These are phyloP conservation scores for Clitocybe nebularis DNA, from an alignment of 1,284 basidiomycete genomes.

Conservation along the genomic window DNA sequence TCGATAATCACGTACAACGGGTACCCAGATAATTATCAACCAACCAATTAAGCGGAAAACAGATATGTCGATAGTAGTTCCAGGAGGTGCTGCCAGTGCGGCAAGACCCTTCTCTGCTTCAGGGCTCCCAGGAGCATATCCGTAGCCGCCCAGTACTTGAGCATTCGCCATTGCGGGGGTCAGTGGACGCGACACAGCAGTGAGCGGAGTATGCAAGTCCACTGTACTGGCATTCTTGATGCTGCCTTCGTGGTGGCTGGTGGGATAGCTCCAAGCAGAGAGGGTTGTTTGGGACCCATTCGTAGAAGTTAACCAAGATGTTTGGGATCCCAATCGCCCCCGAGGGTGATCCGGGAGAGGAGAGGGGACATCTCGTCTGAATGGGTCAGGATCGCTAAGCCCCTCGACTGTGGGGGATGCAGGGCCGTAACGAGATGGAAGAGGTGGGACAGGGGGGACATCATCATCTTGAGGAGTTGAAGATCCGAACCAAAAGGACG, in stretches of 20 bases:
- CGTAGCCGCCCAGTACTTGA: conserved; percentile 62
- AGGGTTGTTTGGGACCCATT: conserved; percentile 52
- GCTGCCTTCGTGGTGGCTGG: conserved; percentile 32
- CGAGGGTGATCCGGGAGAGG: conserved; percentile 35
- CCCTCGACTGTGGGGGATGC: conserved; percentile 37
- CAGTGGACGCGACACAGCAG: conserved; percentile 37
- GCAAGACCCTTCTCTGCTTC: conserved; percentile 50
- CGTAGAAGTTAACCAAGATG: conserved; percentile 66
- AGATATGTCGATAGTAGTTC: conserved; percentile 50
- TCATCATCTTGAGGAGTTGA: conserved; percentile 37
- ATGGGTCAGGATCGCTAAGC: conserved; percentile 55
- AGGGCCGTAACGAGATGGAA: conserved; percentile 54
- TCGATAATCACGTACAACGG: conserved; percentile 63
- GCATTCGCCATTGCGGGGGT: conserved; percentile 54
- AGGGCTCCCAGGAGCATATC: conserved; percentile 39
- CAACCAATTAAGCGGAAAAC: conserved; percentile 51
- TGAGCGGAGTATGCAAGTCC: conserved; percentile 40
- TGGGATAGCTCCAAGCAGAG: conserved; percentile 65
- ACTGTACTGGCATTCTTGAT: conserved; percentile 29
- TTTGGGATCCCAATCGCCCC: conserved; percentile 54
- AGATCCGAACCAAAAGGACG: conserved; percentile 56
- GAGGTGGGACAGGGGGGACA: conserved; percentile 60
- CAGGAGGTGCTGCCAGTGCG: conserved; percentile 37
- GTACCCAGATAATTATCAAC: conserved; percentile 62
- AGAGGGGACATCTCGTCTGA: conserved; percentile 45